Evolutionary conservation across 2,329 filamentous ascomycete species (phyloP).

Genomic region (Aurifilum marmelostoma): DNA sequence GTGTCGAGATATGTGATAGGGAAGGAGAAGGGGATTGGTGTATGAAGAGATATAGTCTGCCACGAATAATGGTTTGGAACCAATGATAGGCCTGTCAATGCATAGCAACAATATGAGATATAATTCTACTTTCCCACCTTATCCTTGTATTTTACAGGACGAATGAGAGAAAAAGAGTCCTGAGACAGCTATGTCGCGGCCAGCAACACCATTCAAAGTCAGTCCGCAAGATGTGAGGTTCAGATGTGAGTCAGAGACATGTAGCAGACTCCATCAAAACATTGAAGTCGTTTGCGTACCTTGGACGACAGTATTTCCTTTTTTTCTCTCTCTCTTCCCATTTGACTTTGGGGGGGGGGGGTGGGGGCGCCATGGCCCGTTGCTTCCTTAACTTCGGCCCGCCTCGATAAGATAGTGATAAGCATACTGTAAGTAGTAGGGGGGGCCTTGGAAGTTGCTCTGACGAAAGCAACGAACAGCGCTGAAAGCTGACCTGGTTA

Average conservation of each 20-base stretch:
- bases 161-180: neutral
- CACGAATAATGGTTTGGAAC: neutral
- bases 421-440: neutral
- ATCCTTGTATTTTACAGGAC: neutral
- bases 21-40: too few relatives aligned
- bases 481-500: neutral
- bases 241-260: neutral
- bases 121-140: neutral
- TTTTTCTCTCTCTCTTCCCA: too few relatives aligned
- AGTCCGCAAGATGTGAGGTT: neutral
- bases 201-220: neutral
- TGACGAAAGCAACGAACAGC: neutral
- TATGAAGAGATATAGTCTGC: neutral
- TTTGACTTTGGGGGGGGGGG: neutral
- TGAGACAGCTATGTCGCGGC: neutral
- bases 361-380: too few relatives aligned
- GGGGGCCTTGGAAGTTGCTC: neutral
- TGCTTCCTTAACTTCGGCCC: neutral
- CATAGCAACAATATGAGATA: neutral
- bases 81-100: neutral
- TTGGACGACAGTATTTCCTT: neutral
- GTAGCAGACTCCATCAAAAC: neutral
- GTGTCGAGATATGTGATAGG: too few relatives aligned
- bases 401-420: conserved; percentile 5
- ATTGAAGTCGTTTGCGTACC: neutral